Conservation (phyloP, 768 basidiomycete genomes). For the Astraeus odoratus region DNA sequence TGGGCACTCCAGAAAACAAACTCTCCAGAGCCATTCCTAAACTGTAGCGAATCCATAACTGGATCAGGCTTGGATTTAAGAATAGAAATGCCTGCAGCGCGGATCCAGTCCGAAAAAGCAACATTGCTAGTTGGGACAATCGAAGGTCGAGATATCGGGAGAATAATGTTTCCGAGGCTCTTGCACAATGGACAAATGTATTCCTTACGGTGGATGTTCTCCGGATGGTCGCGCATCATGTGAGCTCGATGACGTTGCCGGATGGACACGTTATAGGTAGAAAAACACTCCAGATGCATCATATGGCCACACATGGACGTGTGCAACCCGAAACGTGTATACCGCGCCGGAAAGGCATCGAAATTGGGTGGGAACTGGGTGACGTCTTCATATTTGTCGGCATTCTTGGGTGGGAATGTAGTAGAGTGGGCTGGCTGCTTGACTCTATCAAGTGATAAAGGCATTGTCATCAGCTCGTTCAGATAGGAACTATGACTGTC, state of each 20-base stretch:
- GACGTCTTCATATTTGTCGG: constrained; percentile 21
- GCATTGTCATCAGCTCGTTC: constrained; percentile 63
- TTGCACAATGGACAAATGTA: constrained; percentile 98
- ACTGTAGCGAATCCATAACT: constrained; percentile 64
- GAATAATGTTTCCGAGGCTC: constrained; percentile 87
- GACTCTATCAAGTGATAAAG: constrained; percentile 59
- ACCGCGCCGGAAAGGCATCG: constrained; percentile 64
- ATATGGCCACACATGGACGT: constrained; percentile 89
- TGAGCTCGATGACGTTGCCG: constrained; percentile 84
- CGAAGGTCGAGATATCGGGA: constrained; percentile 64
- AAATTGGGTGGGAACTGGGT: constrained; percentile 51
- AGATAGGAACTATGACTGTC: constrained; percentile 55
- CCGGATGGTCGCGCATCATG: constrained; percentile 88
- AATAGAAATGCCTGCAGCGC: constrained; percentile 82
- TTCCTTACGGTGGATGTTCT: constrained; percentile 88
- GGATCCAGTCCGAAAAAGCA: constrained; percentile 84
- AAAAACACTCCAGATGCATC: constrained; percentile 96
- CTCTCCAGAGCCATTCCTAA: constrained; percentile 76
- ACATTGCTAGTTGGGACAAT: constrained; percentile 39
- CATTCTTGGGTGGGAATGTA: constrained; percentile 27
- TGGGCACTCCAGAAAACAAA: constrained; percentile 87
- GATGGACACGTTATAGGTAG: constrained; percentile 80
- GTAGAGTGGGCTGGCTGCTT: constrained; percentile 21
- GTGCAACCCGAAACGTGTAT: constrained; percentile 80
- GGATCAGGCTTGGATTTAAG: constrained; percentile 77